A percentile compares a stretch with the other conserved stretches of the same genome.
Evolutionary conservation across 75 land plant genomes (phyloP).

Genomic region (Larix kaempferi): DNA sequence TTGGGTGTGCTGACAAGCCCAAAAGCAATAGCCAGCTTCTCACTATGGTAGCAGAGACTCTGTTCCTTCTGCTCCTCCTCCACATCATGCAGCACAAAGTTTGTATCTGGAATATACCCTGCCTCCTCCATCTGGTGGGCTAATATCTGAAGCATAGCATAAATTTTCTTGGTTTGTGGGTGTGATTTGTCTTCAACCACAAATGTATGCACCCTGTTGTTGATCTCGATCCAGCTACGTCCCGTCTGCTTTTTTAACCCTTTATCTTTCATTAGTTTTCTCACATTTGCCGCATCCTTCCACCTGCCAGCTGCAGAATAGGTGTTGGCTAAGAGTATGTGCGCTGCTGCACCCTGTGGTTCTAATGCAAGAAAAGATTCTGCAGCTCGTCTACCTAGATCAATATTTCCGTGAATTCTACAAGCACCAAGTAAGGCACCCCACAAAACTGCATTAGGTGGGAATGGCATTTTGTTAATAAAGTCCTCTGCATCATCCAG

Average conservation of each 20-base stretch:
- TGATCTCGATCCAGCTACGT: constrained; percentile 70
- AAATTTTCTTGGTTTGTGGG: constrained; percentile 45
- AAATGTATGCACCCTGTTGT: constrained; percentile 45
- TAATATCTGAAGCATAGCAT: constrained; percentile 36
- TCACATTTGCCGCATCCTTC: constrained; percentile 41
- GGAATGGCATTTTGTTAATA: constrained; percentile 41
- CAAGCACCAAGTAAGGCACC: constrained; percentile 45
- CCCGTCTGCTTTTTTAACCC: constrained; percentile 60
- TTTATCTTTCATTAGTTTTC: constrained; percentile 46
- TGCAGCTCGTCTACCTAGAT: constrained; percentile 56
- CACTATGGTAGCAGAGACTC: not conserved
- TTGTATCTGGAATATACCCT: constrained; percentile 28
- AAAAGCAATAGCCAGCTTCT: not conserved
- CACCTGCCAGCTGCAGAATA: constrained; percentile 65
- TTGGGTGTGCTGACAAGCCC: too few relatives aligned
- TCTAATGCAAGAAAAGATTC: constrained; percentile 40
- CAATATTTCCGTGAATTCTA: constrained; percentile 44
- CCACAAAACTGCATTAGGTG: constrained; percentile 47
- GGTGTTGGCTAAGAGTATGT: constrained; percentile 49
- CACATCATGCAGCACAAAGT: constrained; percentile 16
- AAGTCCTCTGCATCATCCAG: constrained; percentile 51
- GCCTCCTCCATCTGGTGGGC: constrained; percentile 40
- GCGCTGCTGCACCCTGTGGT: constrained; percentile 52
- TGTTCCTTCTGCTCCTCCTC: constrained; percentile 9
- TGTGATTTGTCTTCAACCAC: constrained; percentile 49